Percentiles rank a stretch among this genome's conserved stretches.
These are phyloP conservation scores for Penicillium nordicum DNA, from an alignment of 2,329 filamentous ascomycete species.

Conservation along the genomic window DNA sequence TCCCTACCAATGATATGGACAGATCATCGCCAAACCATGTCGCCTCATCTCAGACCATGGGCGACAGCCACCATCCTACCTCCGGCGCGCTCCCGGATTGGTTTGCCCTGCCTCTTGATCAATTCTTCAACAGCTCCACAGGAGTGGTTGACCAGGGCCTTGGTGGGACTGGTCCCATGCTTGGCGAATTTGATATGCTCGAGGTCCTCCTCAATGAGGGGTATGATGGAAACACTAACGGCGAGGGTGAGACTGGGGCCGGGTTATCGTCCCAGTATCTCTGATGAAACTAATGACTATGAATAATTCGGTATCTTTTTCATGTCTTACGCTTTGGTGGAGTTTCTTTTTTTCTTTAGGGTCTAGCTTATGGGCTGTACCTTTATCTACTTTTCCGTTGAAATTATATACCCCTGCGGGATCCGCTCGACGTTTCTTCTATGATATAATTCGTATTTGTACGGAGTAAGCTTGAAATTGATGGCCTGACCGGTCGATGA, in stretches of 20 bases:
- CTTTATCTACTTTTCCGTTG: neutral
- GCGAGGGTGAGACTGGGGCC: slow-evolving; percentile 19
- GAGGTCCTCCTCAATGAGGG: slow-evolving; percentile 46
- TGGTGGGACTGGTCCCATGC: slow-evolving; percentile 60
- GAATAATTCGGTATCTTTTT: neutral
- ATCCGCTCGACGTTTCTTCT: slow-evolving; percentile 11
- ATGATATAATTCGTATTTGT: neutral
- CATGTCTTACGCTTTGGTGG: neutral
- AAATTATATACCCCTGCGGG: slow-evolving; percentile 21
- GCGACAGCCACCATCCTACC: slow-evolving; percentile 23
- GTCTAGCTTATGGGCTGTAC: neutral
- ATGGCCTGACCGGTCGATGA: neutral
- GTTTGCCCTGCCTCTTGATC: slow-evolving; percentile 60
- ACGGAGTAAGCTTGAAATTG: neutral
- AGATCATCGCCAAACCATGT: slow-evolving; percentile 24
- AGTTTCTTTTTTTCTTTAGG: neutral
- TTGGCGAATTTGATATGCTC: slow-evolving; percentile 53
- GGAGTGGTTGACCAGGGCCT: slow-evolving; percentile 51
- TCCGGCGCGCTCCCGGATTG: slow-evolving; percentile 50
- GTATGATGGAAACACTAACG: slow-evolving; percentile 31
- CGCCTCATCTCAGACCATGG: slow-evolving; percentile 30
- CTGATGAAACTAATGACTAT: slow-evolving; percentile 5
- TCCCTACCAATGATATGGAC: slow-evolving; percentile 32
- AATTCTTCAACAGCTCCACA: slow-evolving; percentile 51
- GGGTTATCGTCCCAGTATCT: slow-evolving; percentile 30